Conservation (phyloP, 257 asterid genomes). For the Petrea volubilis region DNA sequence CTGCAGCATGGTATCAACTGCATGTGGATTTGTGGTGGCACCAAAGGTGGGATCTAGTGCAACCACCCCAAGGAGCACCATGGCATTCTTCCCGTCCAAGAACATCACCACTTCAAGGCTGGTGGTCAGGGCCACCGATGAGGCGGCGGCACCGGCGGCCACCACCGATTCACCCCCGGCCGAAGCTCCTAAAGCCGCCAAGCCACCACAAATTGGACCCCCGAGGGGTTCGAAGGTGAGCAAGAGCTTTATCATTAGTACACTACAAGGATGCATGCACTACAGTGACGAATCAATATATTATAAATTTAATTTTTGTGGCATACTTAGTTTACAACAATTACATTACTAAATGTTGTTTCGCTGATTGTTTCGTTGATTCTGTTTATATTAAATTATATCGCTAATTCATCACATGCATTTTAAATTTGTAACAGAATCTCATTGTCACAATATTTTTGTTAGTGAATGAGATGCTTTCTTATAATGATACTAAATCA, state of each 20-base stretch:
- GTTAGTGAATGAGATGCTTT: too few relatives aligned
- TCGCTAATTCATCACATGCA: too few relatives aligned
- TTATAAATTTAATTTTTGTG: too few relatives aligned
- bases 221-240: constrained; percentile 69
- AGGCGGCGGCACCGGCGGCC: constrained; percentile 25
- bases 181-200: constrained; percentile 42
- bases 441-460: too few relatives aligned
- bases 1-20: constrained; percentile 58
- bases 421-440: too few relatives aligned
- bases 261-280: too few relatives aligned
- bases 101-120: constrained; percentile 36
- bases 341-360: too few relatives aligned
- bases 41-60: constrained; percentile 36
- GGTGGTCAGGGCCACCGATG: constrained; percentile 49
- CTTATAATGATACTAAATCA: too few relatives aligned
- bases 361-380: too few relatives aligned
- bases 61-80: constrained; percentile 8
- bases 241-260: background rate
- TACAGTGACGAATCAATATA: too few relatives aligned
- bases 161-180: constrained; percentile 10
- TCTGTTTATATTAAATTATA: too few relatives aligned
- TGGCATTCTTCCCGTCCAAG: constrained; percentile 38
- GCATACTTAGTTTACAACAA: too few relatives aligned
- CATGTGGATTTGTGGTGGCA: constrained; percentile 41
- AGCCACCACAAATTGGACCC: constrained; percentile 74